phyloP scores from a whole-genome alignment of 352 stramenopile species.

The Nothophytophthora sp. region DNA sequence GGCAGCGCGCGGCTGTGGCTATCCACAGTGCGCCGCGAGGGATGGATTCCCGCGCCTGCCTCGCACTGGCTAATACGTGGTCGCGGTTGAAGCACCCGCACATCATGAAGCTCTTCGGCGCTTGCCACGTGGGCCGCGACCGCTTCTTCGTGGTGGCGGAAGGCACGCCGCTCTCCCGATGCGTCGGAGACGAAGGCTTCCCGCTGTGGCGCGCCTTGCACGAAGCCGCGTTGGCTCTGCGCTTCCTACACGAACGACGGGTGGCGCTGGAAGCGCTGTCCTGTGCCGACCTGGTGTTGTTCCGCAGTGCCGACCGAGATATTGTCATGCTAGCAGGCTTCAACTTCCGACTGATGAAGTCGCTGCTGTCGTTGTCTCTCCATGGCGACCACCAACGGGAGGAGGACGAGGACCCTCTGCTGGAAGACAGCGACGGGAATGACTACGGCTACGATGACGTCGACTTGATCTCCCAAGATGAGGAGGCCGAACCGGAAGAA shows the following conservation, averaged over 20 bases:
- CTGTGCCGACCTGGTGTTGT: slow-evolving; percentile 32
- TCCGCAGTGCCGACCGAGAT: slow-evolving; percentile 17
- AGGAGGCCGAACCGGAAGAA: background rate
- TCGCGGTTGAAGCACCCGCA: slow-evolving; percentile 26
- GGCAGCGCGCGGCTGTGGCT: slow-evolving; percentile 25
- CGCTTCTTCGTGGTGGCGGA: slow-evolving; percentile 31
- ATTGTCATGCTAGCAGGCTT: slow-evolving; percentile 22
- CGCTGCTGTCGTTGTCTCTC: slow-evolving; percentile 3
- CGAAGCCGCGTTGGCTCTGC: slow-evolving; percentile 26
- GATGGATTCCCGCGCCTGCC: slow-evolving; percentile 13
- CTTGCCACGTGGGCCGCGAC: slow-evolving; percentile 26
- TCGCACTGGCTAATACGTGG: slow-evolving; percentile 23
- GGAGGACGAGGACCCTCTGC: slow-evolving; percentile 14
- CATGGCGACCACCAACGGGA: slow-evolving; percentile 3
- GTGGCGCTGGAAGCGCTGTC: slow-evolving; percentile 23
- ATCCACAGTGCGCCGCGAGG: slow-evolving; percentile 14
- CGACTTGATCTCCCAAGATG: slow-evolving; percentile 15
- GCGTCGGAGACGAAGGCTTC: slow-evolving; percentile 24
- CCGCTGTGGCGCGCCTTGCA: slow-evolving; percentile 30
- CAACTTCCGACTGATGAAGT: slow-evolving; percentile 24
- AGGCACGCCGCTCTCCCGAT: slow-evolving; percentile 23
- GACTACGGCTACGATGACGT: slow-evolving; percentile 17
- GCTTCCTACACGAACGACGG: slow-evolving; percentile 24
- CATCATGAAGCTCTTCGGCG: slow-evolving; percentile 30
- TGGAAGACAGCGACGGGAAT: slow-evolving; percentile 20